These are phyloP conservation scores for Mesostigma viride DNA, from an alignment of 139 green algal genomes.

Conservation along the genomic window DNA sequence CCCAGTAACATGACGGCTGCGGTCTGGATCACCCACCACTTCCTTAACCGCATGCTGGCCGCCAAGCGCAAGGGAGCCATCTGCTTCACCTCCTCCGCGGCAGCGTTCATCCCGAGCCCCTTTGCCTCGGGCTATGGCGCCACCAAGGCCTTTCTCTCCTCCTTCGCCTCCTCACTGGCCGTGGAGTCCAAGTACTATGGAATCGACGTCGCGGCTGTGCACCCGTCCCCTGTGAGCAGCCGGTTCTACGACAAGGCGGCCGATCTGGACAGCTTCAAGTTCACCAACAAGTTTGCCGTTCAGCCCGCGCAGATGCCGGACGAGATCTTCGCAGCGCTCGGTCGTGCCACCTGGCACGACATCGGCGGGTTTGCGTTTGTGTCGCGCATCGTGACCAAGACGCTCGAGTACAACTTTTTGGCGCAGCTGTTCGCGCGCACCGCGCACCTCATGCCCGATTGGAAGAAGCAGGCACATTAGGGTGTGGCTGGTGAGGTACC, in stretches of 20 bases:
- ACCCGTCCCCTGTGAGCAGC: conserved; percentile 82
- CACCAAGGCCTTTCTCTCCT: conserved; percentile 60
- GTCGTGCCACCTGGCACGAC: conserved; percentile 73
- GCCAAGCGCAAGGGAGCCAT: conserved; percentile 70
- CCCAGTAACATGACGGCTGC: conserved; percentile 74
- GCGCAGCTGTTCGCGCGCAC: conserved; percentile 44
- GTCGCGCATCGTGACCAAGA: conserved; percentile 79
- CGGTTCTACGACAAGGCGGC: conserved; percentile 56
- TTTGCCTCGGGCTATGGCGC: conserved; percentile 44
- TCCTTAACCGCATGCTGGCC: conserved; percentile 64
- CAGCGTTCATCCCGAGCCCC: conserved; percentile 66
- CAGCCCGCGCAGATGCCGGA: conserved; percentile 71
- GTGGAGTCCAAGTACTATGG: conserved; percentile 68
- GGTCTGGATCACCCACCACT: conserved; percentile 81
- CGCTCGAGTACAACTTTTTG: no score
- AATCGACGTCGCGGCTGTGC: conserved; percentile 87
- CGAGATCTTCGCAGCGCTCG: conserved; percentile 58
- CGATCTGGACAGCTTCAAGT: conserved; percentile 74
- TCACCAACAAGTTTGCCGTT: conserved; percentile 82
- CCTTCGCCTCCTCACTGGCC: conserved; percentile 76
- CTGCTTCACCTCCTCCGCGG: conserved; percentile 77
- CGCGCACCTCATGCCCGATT: conserved; percentile 65
- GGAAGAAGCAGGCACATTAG: no score
- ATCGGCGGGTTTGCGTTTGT: conserved; percentile 62
- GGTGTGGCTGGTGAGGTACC: no score